phyloP scores from a whole-genome alignment of 768 basidiomycete genomes.

The Rubroboletus satanas region DNA sequence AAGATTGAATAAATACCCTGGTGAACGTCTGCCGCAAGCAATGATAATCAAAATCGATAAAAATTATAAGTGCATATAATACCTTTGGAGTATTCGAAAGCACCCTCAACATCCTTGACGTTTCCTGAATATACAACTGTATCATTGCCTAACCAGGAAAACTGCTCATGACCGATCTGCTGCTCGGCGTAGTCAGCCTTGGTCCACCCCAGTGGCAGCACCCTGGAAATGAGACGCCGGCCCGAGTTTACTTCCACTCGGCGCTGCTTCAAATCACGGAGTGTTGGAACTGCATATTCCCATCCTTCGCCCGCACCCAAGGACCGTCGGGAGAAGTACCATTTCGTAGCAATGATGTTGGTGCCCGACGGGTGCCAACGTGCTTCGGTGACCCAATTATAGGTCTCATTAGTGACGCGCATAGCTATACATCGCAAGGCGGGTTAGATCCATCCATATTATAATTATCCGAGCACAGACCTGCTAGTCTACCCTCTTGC shows the following conservation, averaged over 20 bases:
- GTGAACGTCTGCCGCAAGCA: conserved; percentile 51
- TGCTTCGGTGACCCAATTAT: conserved; percentile 64
- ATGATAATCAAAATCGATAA: background rate
- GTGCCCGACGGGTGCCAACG: conserved; percentile 66
- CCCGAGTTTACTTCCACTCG: conserved; percentile 43
- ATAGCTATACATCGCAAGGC: conserved; percentile 27
- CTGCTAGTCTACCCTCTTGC: conserved; percentile 56
- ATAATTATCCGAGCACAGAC: conserved; percentile 15
- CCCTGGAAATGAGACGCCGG: conserved; percentile 50
- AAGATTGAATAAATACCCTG: conserved; percentile 69
- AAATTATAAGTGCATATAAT: background rate
- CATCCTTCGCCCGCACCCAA: conserved; percentile 73
- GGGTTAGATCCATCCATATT: conserved; percentile 1
- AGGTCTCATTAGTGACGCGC: conserved; percentile 70
- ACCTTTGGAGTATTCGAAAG: conserved; percentile 68
- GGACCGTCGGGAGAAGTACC: conserved; percentile 64
- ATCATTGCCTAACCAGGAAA: conserved; percentile 58
- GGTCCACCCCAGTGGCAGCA: conserved; percentile 59
- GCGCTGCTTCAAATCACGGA: conserved; percentile 4
- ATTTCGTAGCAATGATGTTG: conserved; percentile 69
- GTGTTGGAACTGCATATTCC: conserved; percentile 52
- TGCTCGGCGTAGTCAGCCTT: conserved; percentile 58
- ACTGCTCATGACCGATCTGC: conserved; percentile 72
- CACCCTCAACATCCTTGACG: conserved; percentile 42
- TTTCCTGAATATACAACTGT: conserved; percentile 65